phyloP scores from a whole-genome alignment of 2,329 filamentous ascomycete species.

The Parafenestella ontariensis region DNA sequence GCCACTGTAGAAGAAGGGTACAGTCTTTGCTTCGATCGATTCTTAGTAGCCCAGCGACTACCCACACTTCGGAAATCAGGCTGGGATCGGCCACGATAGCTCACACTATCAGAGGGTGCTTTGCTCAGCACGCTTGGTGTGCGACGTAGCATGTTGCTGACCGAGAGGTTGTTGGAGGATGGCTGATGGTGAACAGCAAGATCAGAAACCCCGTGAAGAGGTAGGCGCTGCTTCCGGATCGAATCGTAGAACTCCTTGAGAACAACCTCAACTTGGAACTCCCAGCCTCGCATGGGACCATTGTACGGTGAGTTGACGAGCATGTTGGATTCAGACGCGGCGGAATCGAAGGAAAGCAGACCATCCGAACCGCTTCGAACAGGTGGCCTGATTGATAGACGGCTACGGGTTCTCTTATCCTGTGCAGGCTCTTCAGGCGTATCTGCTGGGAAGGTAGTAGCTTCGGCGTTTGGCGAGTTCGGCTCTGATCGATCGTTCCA shows the following conservation, averaged over 20 bases:
- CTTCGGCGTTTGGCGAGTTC: conserved; percentile 39
- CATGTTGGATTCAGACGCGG: conserved; percentile 67
- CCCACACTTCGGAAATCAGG: conserved; percentile 68
- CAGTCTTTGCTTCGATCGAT: conserved; percentile 77
- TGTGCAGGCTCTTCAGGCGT: conserved; percentile 45
- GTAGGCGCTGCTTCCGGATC: conserved; percentile 85
- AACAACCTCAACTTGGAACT: conserved; percentile 86
- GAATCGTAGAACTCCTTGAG: conserved; percentile 91
- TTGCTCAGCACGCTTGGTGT: conserved; percentile 93
- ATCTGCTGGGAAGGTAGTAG: conserved; percentile 36
- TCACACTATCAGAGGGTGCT: conserved; percentile 81
- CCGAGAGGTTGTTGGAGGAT: conserved; percentile 69
- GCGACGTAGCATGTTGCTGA: conserved; percentile 76
- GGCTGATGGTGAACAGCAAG: conserved; percentile 55
- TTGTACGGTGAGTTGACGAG: conserved; percentile 79
- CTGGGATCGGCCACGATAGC: conserved; percentile 72
- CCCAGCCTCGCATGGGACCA: conserved; percentile 81
- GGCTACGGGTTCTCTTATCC: conserved; percentile 46
- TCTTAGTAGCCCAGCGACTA: conserved; percentile 83
- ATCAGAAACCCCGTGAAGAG: conserved; percentile 76
- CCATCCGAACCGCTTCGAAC: conserved; percentile 46
- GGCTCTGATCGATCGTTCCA: conserved; percentile 48
- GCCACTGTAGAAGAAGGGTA: conserved; percentile 82
- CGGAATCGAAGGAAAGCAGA: conserved; percentile 44
- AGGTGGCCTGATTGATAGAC: conserved; percentile 53